Conservation (phyloP, 164 flowering plant genomes). For the Paratinospora sagittata region DNA sequence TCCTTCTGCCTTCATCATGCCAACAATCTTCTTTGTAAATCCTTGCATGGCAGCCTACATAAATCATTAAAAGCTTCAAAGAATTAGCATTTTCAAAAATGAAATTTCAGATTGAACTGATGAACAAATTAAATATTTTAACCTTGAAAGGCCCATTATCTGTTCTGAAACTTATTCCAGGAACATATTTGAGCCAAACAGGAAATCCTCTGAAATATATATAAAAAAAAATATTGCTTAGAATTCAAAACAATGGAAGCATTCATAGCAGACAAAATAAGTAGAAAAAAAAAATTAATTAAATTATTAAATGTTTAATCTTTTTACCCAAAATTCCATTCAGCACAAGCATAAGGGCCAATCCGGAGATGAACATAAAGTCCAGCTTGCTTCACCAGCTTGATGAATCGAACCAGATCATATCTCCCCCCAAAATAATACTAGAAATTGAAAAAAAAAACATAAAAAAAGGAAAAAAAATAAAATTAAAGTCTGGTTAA, state of each 20-base stretch:
- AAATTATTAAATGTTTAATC: background rate
- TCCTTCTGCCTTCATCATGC: constrained; percentile 80
- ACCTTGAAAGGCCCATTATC: constrained; percentile 95
- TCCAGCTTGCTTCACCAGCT: constrained; percentile 77
- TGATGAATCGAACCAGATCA: constrained; percentile 79
- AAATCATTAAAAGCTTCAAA: constrained; percentile 3
- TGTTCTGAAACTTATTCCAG: constrained; percentile 76
- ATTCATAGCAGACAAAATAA: background rate
- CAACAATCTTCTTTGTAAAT: constrained; percentile 67
- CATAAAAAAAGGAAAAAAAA: background rate
- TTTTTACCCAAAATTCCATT: constrained; percentile 97
- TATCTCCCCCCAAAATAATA: constrained; percentile 83
- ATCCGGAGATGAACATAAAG: constrained; percentile 85
- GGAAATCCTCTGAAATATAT: constrained; percentile 74
- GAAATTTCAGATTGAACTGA: background rate
- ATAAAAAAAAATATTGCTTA: constrained; percentile 8
- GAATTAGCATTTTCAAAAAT: background rate
- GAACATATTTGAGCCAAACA: constrained; percentile 87
- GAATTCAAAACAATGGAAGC: background rate
- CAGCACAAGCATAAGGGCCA: constrained; percentile 98
- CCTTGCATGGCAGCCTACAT: constrained; percentile 53
- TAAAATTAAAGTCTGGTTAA: background rate
- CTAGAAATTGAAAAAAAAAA: constrained; percentile 33
- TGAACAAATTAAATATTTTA: constrained; percentile 3
- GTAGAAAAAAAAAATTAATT: background rate